A percentile compares a stretch with the other conserved stretches of the same genome.
Conservation (phyloP, 108 stramenopile genomes). For the Nannochloropsis oceanica region DNA sequence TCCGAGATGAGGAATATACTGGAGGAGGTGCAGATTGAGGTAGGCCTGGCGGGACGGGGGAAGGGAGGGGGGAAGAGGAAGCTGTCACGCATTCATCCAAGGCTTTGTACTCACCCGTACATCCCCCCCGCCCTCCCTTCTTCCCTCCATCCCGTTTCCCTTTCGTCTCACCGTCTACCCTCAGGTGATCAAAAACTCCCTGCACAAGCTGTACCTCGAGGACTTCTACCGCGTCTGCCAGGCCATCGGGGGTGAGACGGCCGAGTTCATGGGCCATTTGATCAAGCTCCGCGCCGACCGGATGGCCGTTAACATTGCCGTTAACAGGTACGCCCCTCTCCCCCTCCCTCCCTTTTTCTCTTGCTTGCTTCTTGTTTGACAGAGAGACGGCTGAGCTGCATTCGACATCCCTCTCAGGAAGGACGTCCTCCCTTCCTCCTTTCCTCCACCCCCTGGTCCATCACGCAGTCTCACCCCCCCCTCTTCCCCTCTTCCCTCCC, state of each 20-base stretch:
- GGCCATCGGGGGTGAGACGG: constrained; percentile 79
- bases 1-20: constrained; percentile 63
- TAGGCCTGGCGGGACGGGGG: not conserved
- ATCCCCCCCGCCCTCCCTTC: too few species aligned
- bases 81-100: too few species aligned
- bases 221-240: constrained; percentile 72
- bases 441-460: not conserved
- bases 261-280: constrained; percentile 79
- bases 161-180: not conserved
- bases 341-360: not conserved
- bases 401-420: not conserved
- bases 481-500: not conserved
- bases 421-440: not conserved
- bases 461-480: not conserved
- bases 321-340: constrained; percentile 70
- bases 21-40: constrained; percentile 91
- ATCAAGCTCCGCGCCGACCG: constrained; percentile 90
- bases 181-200: constrained; percentile 84
- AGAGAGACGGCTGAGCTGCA: too few species aligned
- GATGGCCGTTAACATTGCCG: constrained; percentile 93
- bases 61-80: not conserved
- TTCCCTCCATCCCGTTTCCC: not conserved
- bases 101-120: too few species aligned
- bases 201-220: constrained; percentile 95
- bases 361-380: too few species aligned